Base-by-base conservation (phyloP, 2,329 filamentous ascomycete species). In the Fusarium falciforme region DNA sequence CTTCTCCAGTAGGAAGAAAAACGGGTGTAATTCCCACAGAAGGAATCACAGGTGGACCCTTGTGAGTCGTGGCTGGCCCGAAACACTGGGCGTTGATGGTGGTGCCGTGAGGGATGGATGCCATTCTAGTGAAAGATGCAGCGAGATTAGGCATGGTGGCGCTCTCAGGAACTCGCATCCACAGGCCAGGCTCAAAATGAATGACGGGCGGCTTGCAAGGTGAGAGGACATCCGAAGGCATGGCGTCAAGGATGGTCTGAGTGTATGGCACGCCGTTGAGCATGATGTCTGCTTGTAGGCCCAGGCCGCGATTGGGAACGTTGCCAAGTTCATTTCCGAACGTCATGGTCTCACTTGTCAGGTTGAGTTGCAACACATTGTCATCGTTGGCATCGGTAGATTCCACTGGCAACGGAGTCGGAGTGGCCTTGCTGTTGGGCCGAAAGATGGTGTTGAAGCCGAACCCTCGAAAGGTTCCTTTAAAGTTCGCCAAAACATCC, bases 51-150 rank as follows among this genome's bases (percentile, higher is more conserved):
- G 78, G 80, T 4, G 69, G 63, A 6, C 75, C 77, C 8, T 67
- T 66, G 6, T 64, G 22, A 49, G 71, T 72, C 8, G 29, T 55
- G 2, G 67, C 64, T 3, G 79, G 76, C 9, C 66, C 67, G 11
- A 82, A 73, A 20, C 78, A 71, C 70, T 85, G 83, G 2, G 82
- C 81, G 40, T 85, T 85, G 77, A 86, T 84, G 8, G 83, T 84
- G 0, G 83, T 84, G 25, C 83, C 84, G 61, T 86, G 83, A 1
- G 84, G 84, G 29, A 85, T 85, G 3, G 82, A 83, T 5, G 77
- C 84, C 83, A 86, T 84, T 27, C 84, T 83, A 1, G 72, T 69
- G 3, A 82, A 73, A 0, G 80, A 79, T 2, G 79, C 76, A 0
- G 60, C 33, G 14, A 79, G 70, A 6, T 70, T 70, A 4, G 73